Base-by-base conservation (phyloP, 2,329 filamentous ascomycete species). In the Neopestalotiopsis sp. region DNA sequence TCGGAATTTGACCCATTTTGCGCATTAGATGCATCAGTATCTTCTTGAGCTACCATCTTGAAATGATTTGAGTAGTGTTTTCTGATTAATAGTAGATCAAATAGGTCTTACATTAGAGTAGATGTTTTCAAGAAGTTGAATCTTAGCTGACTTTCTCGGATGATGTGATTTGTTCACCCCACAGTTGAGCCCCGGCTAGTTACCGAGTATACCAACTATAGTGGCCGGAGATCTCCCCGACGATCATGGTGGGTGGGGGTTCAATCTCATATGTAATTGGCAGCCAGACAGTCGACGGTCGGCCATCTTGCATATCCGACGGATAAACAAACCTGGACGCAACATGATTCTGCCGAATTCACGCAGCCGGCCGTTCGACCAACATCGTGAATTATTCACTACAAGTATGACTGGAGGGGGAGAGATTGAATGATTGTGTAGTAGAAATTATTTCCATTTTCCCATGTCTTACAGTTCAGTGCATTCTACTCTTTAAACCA, bases 1-100 rank as follows among this genome's bases (percentile, higher is more conserved):
- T 92, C 94, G 49, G 68, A 49, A 42, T 45, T 24, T 2, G 59
- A 4, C 20, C 40, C 30, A 4, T 24, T 14, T 59, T 38, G 30
- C 5, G n/a, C 32, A 40, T 12, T 12, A 6, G 32, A 24, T 12
- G 10, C 10, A 13, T 40, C 34, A 17, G 14, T 20, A 17, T 42
- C 32, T 4, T 62, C 17, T 9, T 42, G 28, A 17, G 30, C 5
- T 9, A 13, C 59, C 59, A 62, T 62, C n/a, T 17, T 40, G 32
- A 38, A 38, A 17, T 20, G n/a, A 7, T 2, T 14, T 42, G n/a
- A 5, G 13, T 34, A 32, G n/a, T 1, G 34, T 6, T 9, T 59
- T 24, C 1, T 59, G 10, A 3, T 14, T 59, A 0, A 58, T 9
- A 10, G 17, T 5, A 5, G 14, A 59, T 1, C 10, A 30, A 59